Conservation (phyloP, 139 green algal species). For the Auxenochlorella pyrenoidosa region DNA sequence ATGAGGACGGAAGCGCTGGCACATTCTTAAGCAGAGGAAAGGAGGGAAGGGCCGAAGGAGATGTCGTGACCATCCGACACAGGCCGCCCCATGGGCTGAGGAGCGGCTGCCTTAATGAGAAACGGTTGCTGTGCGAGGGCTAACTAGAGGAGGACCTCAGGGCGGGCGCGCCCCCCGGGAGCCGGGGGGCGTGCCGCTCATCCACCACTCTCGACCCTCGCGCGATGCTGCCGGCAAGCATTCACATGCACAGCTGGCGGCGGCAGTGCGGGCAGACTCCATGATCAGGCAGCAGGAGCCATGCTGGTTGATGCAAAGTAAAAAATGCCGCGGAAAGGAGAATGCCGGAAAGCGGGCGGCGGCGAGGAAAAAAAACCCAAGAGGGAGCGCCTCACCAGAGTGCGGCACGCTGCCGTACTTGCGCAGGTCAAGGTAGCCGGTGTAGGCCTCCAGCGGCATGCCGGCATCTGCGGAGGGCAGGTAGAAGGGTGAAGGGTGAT, state of each 20-base stretch:
- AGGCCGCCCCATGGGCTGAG: background rate
- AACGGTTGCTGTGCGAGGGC: slow-evolving; percentile 43
- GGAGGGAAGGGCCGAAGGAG: background rate
- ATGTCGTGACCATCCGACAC: slow-evolving; percentile 53
- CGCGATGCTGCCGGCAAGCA: too few relatives aligned
- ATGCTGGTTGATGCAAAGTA: too few relatives aligned
- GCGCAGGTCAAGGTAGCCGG: slow-evolving; percentile 96
- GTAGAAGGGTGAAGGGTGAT: background rate
- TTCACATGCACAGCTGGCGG: background rate
- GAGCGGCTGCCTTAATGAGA: slow-evolving; percentile 41
- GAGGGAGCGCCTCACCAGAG: slow-evolving; percentile 57
- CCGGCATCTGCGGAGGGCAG: slow-evolving; percentile 52
- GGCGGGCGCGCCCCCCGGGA: background rate
- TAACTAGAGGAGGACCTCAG: slow-evolving; percentile 57
- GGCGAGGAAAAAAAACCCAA: too few relatives aligned
- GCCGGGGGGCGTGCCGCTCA: background rate
- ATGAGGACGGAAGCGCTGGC: too few relatives aligned
- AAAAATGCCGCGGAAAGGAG: too few relatives aligned
- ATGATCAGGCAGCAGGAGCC: too few relatives aligned
- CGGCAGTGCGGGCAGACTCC: too few relatives aligned
- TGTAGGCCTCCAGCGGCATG: slow-evolving; percentile 86
- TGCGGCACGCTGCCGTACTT: slow-evolving; percentile 95
- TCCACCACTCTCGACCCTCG: slow-evolving; percentile 52
- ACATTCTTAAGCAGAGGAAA: too few relatives aligned
- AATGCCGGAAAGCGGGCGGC: background rate